These are phyloP conservation scores for Grammothele lineata DNA, from an alignment of 768 basidiomycete genomes.

Conservation along the genomic window DNA sequence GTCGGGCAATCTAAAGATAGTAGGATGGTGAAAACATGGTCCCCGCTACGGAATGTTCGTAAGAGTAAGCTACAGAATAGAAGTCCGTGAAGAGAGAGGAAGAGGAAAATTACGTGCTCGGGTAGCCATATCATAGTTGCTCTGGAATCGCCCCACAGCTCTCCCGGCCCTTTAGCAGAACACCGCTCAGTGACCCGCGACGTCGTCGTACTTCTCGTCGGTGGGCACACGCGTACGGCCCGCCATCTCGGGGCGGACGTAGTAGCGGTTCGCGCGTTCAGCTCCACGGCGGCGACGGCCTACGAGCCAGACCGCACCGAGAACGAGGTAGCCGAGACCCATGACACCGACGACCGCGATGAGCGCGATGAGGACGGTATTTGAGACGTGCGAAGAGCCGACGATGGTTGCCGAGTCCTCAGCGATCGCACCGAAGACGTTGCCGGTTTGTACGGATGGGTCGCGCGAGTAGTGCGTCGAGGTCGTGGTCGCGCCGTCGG, in stretches of 20 bases:
- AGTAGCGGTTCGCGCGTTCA: constrained; percentile 13
- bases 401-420: constrained; percentile 5
- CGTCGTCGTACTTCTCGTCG: constrained; percentile 15
- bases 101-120: too few relatives aligned
- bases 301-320: constrained; percentile 17
- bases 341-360: constrained; percentile 17
- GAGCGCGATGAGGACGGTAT: constrained; percentile 16
- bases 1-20: too few relatives aligned
- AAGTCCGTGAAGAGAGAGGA: too few relatives aligned
- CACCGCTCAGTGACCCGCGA: too few relatives aligned
- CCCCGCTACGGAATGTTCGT: too few relatives aligned
- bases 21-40: too few relatives aligned
- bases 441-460: constrained; percentile 2
- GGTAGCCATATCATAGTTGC: too few relatives aligned
- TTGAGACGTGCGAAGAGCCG: constrained; percentile 6
- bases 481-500: constrained; percentile 5
- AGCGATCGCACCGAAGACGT: constrained; percentile 15
- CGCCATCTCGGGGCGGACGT: constrained; percentile 18
- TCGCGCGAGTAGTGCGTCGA: constrained; percentile 16
- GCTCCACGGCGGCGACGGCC: constrained; percentile 5
- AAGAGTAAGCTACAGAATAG: not conserved
- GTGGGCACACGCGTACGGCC: constrained; percentile 18
- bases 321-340: constrained; percentile 19
- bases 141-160: too few relatives aligned
- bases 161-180: too few relatives aligned